Base-by-base conservation (phyloP, 108 stramenopile genomes). In the Chaetoceros muelleri region DNA sequence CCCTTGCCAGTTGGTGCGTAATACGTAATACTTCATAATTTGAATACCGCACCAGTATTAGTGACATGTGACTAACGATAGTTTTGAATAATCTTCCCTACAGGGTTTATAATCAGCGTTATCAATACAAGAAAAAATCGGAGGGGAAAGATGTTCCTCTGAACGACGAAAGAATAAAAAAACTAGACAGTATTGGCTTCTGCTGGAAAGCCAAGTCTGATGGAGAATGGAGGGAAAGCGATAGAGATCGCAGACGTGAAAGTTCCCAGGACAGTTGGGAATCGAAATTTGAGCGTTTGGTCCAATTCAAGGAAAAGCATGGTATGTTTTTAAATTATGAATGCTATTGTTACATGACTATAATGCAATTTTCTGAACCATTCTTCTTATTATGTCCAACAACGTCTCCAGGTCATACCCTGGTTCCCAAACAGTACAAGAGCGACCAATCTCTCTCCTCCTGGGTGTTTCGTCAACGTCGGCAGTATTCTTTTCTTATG, bases 391-490 rank as follows among this genome's bases (percentile, higher is more conserved):
- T n/a, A n/a, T n/a, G n/a, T n/a, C n/a, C n/a, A n/a, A n/a, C n/a
- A n/a, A n/a, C n/a, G n/a, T n/a, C n/a, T n/a, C n/a, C n/a, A n/a
- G 60, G 60, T 24, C 52, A 61, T 53, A 50, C 48, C 51, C 31
- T 34, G 20, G 60, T 61, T 2, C 60, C 60, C 20, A 25, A 61
- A 8, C 5, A 29, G 3, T 61, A 30, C 60, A 52, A 19, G 7
- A 20, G 21, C 10, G 50, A 53, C 3, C 28, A 26, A 23, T 7
- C 47, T 2, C 58, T 74, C 18, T 57, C 73, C 2, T 59, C 44
- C 2, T 80, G 79, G 79, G 67, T 73, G 23, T 64, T 68, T 44
- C 65, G 70, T 2, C 74, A 75, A 46, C 74, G 74, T 8, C 49
- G 63, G 16, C 79, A 80, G 55, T 71, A 67, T 65, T 70, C 70